Percentiles rank a stretch among this genome's conserved stretches.
phyloP scores from a whole-genome alignment of 805 yeast species.

The Ogataea ramenticola region DNA sequence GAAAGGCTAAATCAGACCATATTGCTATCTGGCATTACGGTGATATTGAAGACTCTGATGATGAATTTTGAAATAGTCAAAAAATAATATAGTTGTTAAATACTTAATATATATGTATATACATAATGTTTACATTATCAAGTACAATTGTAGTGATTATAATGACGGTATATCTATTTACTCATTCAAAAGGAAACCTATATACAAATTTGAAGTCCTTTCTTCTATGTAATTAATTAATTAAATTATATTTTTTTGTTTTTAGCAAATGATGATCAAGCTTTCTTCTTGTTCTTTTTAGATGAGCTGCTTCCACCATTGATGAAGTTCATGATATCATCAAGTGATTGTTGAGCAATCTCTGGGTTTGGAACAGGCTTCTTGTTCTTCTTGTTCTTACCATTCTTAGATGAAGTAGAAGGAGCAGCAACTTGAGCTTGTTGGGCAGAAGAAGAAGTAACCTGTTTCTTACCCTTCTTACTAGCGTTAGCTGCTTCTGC shows the following conservation, averaged over 20 bases:
- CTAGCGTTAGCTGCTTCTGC: constrained; percentile 19
- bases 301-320: constrained; percentile 40
- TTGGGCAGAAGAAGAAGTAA: constrained; percentile 4
- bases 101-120: not conserved
- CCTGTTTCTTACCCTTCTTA: not conserved
- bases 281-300: constrained; percentile 22
- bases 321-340: constrained; percentile 64
- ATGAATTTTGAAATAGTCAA: constrained; percentile 1
- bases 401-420: constrained; percentile 6
- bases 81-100: not conserved
- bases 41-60: constrained; percentile 56
- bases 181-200: too few relatives aligned
- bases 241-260: too few relatives aligned
- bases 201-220: too few relatives aligned
- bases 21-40: constrained; percentile 74
- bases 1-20: constrained; percentile 40
- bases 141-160: too few relatives aligned
- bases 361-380: constrained; percentile 39
- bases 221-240: too few relatives aligned
- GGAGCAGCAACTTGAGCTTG: constrained; percentile 15
- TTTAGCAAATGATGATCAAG: too few relatives aligned
- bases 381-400: constrained; percentile 19
- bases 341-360: constrained; percentile 59
- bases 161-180: too few relatives aligned
- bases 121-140: too few relatives aligned